These are phyloP conservation scores for Asterophora lycoperdoides DNA, from an alignment of 768 basidiomycete species.

Conservation along the genomic window DNA sequence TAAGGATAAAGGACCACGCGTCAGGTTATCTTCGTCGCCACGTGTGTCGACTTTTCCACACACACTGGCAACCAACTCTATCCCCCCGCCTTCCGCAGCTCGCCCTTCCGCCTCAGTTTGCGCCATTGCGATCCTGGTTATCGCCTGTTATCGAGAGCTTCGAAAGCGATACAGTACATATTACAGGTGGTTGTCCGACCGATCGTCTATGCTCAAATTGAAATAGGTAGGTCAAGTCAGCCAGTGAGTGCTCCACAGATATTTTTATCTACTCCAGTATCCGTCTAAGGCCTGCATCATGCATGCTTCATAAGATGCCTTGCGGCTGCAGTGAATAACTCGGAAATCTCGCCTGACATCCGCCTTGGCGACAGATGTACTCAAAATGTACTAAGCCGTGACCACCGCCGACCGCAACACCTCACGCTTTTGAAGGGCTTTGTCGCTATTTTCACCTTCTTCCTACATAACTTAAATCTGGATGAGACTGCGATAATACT, in stretches of 20 bases:
- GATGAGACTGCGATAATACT: too few species aligned
- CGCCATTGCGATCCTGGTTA: background rate
- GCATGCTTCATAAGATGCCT: background rate
- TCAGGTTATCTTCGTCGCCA: conserved; percentile 5
- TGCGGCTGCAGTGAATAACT: background rate
- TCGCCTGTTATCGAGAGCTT: too few species aligned
- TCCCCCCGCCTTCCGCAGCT: background rate
- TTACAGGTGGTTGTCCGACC: too few species aligned
- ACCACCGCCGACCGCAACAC: background rate
- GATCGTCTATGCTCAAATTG: background rate
- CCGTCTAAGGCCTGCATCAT: too few species aligned
- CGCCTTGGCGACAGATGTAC: background rate
- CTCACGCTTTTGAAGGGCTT: background rate
- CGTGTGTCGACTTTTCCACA: conserved; percentile 10
- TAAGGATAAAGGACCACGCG: conserved; percentile 10
- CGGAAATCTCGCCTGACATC: background rate
- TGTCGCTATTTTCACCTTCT: background rate
- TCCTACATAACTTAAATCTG: too few species aligned
- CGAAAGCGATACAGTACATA: too few species aligned
- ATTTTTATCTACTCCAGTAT: too few species aligned
- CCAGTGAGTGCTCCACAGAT: too few species aligned
- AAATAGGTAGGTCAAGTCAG: too few species aligned
- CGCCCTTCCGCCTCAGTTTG: background rate
- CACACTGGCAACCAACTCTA: background rate
- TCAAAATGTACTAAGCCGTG: too few species aligned